Percentiles rank a stretch among this genome's conserved stretches.
phyloP scores from a whole-genome alignment of 306 rosid species.

The Lathyrus tuberosus region DNA sequence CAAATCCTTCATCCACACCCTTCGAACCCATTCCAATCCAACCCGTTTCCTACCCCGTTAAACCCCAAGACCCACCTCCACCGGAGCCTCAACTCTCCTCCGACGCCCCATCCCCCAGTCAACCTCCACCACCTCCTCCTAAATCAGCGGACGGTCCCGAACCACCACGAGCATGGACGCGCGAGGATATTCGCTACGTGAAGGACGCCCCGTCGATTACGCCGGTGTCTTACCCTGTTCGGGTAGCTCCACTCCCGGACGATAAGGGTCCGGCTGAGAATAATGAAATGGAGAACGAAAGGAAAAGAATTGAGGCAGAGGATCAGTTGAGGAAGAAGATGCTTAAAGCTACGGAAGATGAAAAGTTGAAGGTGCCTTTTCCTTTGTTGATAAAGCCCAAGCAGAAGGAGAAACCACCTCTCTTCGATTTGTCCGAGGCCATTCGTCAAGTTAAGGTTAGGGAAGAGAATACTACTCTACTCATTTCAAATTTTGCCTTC shows the following conservation, averaged over 20 bases:
- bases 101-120: constrained; percentile 19
- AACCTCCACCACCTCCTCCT: constrained; percentile 32
- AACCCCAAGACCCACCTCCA: constrained; percentile 53
- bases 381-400: constrained; percentile 69
- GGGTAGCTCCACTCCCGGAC: constrained; percentile 89
- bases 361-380: constrained; percentile 63
- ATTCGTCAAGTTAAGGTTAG: constrained; percentile 88
- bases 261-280: constrained; percentile 38
- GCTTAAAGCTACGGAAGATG: constrained; percentile 58
- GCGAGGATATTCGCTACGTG: constrained; percentile 75
- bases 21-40: constrained; percentile 52
- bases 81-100: constrained; percentile 38
- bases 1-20: constrained; percentile 27
- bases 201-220: constrained; percentile 62
- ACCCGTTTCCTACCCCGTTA: constrained; percentile 70
- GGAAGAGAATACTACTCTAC: too few relatives aligned
- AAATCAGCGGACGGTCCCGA: constrained; percentile 37
- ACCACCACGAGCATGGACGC: constrained; percentile 51
- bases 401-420: constrained; percentile 66
- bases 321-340: constrained; percentile 47
- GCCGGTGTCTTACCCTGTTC: constrained; percentile 61
- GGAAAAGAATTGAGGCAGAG: constrained; percentile 54
- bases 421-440: constrained; percentile 76
- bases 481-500: background rate
- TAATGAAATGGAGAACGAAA: constrained; percentile 54